phyloP scores from a whole-genome alignment of 177 flowering plant genomes.

The Vitis hybrid region DNA sequence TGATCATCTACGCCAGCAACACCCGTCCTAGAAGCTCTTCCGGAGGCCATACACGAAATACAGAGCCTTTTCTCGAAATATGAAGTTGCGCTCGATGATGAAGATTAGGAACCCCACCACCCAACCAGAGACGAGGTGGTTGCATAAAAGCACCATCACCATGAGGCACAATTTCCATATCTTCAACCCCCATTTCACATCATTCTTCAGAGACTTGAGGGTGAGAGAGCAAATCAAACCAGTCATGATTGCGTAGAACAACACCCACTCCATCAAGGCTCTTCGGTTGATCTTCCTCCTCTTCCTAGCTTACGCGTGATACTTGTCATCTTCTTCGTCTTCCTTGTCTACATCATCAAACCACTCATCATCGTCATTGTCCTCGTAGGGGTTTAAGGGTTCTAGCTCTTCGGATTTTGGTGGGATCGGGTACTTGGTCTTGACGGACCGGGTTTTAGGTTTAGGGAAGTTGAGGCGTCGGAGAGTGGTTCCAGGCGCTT shows the following conservation, averaged over 20 bases:
- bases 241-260: slow-evolving; percentile 28
- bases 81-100: slow-evolving; percentile 49
- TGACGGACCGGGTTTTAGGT: slow-evolving; percentile 40
- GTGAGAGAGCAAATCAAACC: slow-evolving; percentile 35
- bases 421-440: slow-evolving; percentile 17
- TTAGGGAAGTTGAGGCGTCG: slow-evolving; percentile 41
- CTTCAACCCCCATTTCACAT: slow-evolving; percentile 23
- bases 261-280: slow-evolving; percentile 30
- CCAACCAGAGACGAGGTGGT: slow-evolving; percentile 43
- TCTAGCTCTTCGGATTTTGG: slow-evolving; percentile 13
- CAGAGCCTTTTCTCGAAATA: slow-evolving; percentile 44
- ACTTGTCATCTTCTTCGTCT: not conserved
- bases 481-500: slow-evolving; percentile 10
- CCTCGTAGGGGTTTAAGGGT: slow-evolving; percentile 6
- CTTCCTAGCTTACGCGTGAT: slow-evolving; percentile 16
- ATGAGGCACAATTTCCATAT: slow-evolving; percentile 53
- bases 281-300: slow-evolving; percentile 24
- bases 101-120: slow-evolving; percentile 37
- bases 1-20: slow-evolving; percentile 35
- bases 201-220: slow-evolving; percentile 5
- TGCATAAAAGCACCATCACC: slow-evolving; percentile 40
- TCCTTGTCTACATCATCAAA: slow-evolving; percentile 13
- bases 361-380: slow-evolving; percentile 15
- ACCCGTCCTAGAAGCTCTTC: slow-evolving; percentile 39
- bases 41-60: slow-evolving; percentile 59